These are phyloP conservation scores for Tanozyma kutaoensis DNA, from an alignment of 805 yeast species.

Conservation along the genomic window DNA sequence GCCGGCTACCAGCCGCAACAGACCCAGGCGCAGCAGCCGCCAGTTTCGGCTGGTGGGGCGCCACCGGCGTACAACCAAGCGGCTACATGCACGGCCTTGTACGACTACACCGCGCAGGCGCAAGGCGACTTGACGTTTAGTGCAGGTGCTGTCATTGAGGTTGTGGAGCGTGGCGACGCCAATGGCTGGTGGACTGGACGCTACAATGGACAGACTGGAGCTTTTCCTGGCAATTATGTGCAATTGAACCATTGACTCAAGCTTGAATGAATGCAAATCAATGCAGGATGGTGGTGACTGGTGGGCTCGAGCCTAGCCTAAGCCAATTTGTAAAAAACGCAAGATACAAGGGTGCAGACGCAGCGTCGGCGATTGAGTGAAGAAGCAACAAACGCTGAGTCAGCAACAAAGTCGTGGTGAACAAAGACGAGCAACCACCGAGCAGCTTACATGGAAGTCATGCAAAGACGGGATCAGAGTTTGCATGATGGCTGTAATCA, in stretches of 20 bases:
- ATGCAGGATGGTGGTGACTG: too few relatives aligned
- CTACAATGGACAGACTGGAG: slow-evolving; percentile 74
- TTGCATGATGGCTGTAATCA: too few relatives aligned
- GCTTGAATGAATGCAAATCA: too few relatives aligned
- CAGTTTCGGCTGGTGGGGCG: slow-evolving; percentile 1
- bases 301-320: too few relatives aligned
- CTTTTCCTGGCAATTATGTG: slow-evolving; percentile 94
- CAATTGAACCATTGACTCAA: slow-evolving; percentile 15
- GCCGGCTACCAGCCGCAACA: slow-evolving; percentile 3
- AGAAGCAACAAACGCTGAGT: too few relatives aligned
- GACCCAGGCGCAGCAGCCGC: slow-evolving; percentile 5
- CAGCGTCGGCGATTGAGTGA: too few relatives aligned
- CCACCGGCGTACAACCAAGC: slow-evolving; percentile 14
- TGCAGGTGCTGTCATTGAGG: slow-evolving; percentile 78
- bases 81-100: slow-evolving; percentile 83
- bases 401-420: too few relatives aligned
- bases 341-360: too few relatives aligned
- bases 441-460: too few relatives aligned
- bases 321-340: too few relatives aligned
- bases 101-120: slow-evolving; percentile 88
- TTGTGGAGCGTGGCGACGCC: slow-evolving; percentile 74
- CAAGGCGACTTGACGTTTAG: slow-evolving; percentile 80
- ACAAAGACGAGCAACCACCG: too few relatives aligned
- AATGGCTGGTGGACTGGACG: slow-evolving; percentile 99
- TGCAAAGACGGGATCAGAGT: too few relatives aligned